Evolutionary conservation across 345 rosid genomes (phyloP).

Genomic region (Mercurialis annua): DNA sequence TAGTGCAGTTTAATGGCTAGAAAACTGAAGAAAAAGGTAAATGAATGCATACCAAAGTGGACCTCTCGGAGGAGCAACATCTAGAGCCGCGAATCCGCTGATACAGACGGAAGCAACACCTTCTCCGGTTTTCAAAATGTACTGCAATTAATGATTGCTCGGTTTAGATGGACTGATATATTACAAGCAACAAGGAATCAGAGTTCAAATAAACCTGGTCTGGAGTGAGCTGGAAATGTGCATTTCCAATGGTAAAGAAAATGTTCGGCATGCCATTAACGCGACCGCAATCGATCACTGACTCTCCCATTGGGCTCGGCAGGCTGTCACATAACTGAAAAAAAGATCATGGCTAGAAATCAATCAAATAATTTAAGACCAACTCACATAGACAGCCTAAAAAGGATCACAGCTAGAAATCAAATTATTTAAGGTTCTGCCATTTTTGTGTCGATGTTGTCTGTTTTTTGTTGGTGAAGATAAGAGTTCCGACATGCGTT

Average conservation of each 20-base stretch:
- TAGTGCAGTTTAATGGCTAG: not conserved
- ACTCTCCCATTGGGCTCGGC: conserved; percentile 66
- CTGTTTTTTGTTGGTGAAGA: not conserved
- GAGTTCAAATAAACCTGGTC: conserved; percentile 46
- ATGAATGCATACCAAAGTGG: conserved; percentile 54
- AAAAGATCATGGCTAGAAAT: not conserved
- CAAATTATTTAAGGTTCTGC: too few species aligned
- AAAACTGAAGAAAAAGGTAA: too few species aligned
- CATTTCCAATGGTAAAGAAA: conserved; percentile 57
- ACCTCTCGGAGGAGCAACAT: conserved; percentile 62
- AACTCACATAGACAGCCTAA: not conserved
- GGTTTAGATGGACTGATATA: not conserved
- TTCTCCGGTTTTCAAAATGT: conserved; percentile 56
- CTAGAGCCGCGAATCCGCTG: conserved; percentile 65
- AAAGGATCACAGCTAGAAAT: too few species aligned
- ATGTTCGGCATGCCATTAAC: conserved; percentile 53
- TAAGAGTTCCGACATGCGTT: not conserved
- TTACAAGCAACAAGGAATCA: not conserved
- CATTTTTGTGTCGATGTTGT: too few species aligned
- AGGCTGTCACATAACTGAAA: conserved; percentile 63
- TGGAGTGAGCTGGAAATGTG: conserved; percentile 58
- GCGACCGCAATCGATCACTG: conserved; percentile 45
- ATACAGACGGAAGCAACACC: conserved; percentile 51
- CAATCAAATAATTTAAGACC: too few species aligned
- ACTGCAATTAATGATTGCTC: conserved; percentile 40